Conservation (phyloP, 2,329 filamentous ascomycete species). For the Sphaerulina musiva region DNA sequence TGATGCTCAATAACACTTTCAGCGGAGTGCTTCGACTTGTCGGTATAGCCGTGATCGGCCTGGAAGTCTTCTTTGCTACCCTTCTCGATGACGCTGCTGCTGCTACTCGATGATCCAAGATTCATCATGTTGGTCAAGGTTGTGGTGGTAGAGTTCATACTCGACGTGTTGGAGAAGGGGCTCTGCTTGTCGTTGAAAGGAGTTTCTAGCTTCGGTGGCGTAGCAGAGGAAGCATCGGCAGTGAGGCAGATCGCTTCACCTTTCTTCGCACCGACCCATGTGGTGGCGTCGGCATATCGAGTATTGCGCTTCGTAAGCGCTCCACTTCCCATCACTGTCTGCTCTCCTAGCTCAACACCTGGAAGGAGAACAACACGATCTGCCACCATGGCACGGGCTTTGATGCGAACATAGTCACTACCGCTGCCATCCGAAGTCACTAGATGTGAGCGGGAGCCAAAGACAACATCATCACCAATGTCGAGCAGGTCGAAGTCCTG, state of each 20-base stretch:
- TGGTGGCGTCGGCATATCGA: constrained; percentile 41
- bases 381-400: constrained; percentile 50
- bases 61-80: constrained; percentile 4
- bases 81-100: constrained; percentile 8
- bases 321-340: constrained; percentile 50
- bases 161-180: constrained; percentile 14
- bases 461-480: constrained; percentile 54
- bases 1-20: not conserved
- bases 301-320: constrained; percentile 45
- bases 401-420: constrained; percentile 44
- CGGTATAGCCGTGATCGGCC: constrained; percentile 4
- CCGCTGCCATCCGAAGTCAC: constrained; percentile 49
- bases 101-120: constrained; percentile 21
- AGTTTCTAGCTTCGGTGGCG: not conserved
- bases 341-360: constrained; percentile 45
- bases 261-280: constrained; percentile 49
- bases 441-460: constrained; percentile 51
- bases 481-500: constrained; percentile 52
- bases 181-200: constrained; percentile 15
- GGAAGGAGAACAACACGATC: constrained; percentile 51
- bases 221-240: constrained; percentile 11
- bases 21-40: not conserved
- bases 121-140: constrained; percentile 21
- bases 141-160: constrained; percentile 27
- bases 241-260: constrained; percentile 47